Evolutionary conservation across 2,329 filamentous ascomycete genomes (phyloP).

Genomic region (Emydomyces testavorans): DNA sequence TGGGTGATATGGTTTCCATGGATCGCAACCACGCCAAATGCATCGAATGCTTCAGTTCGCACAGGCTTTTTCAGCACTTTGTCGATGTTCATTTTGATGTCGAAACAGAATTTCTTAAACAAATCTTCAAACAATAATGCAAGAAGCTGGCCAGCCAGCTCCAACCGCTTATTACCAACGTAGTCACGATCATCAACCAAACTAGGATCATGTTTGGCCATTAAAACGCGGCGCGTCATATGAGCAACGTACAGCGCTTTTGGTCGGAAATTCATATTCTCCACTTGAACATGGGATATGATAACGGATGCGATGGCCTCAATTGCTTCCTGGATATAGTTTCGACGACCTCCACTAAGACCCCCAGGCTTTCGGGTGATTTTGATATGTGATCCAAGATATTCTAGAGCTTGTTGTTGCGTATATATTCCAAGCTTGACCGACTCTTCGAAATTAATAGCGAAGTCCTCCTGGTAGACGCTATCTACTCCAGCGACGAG

Average conservation of each 20-base stretch:
- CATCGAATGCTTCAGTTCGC: slow-evolving; percentile 76
- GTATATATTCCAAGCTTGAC: slow-evolving; percentile 75
- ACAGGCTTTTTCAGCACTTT: slow-evolving; percentile 92
- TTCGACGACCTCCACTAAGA: slow-evolving; percentile 47
- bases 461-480: slow-evolving; percentile 86
- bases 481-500: slow-evolving; percentile 80
- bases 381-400: slow-evolving; percentile 75
- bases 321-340: slow-evolving; percentile 79
- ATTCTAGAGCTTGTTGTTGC: slow-evolving; percentile 90
- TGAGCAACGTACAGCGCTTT: slow-evolving; percentile 93
- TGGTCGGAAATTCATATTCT: slow-evolving; percentile 86
- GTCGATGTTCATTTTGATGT: slow-evolving; percentile 87
- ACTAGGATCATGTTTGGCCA: slow-evolving; percentile 80
- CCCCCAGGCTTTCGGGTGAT: slow-evolving; percentile 57
- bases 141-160: slow-evolving; percentile 86
- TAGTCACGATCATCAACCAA: slow-evolving; percentile 95
- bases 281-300: slow-evolving; percentile 85
- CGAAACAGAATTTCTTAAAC: slow-evolving; percentile 86
- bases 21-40: slow-evolving; percentile 68
- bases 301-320: slow-evolving; percentile 88
- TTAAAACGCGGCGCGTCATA: slow-evolving; percentile 92
- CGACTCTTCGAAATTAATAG: slow-evolving; percentile 89
- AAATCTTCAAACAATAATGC: slow-evolving; percentile 92
- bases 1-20: slow-evolving; percentile 79
- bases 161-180: slow-evolving; percentile 91